Percentiles rank a stretch among this genome's conserved stretches.
phyloP scores from a whole-genome alignment of 108 stramenopile genomes.

The Stephanodiscus triporus region DNA sequence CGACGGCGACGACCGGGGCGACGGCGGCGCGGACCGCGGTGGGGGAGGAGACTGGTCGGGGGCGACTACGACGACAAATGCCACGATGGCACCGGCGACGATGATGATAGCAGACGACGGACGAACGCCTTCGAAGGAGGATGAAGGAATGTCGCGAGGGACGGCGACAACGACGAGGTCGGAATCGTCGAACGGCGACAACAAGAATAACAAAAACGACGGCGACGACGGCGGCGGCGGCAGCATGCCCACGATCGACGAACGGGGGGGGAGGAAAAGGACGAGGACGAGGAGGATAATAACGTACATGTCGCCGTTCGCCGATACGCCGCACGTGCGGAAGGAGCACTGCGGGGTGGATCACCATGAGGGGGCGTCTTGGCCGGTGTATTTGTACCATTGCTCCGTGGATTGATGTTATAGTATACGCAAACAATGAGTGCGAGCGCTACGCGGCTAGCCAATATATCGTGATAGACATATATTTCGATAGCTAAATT shows the following conservation, averaged over 20 bases:
- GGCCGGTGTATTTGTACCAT: constrained; percentile 77
- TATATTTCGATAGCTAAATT: too few species aligned
- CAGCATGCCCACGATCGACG: background rate
- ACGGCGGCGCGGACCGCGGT: too few species aligned
- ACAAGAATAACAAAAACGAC: too few species aligned
- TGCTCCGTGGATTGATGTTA: constrained; percentile 14
- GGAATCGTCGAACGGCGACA: background rate
- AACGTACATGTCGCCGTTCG: constrained; percentile 80
- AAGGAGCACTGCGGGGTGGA: constrained; percentile 57
- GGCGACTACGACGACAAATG: too few species aligned
- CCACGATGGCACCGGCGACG: background rate
- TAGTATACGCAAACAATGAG: too few species aligned
- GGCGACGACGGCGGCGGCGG: too few species aligned
- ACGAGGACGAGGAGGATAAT: constrained; percentile 42
- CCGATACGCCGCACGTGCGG: constrained; percentile 38
- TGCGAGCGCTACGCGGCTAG: too few species aligned
- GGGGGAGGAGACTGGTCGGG: too few species aligned
- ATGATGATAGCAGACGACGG: too few species aligned
- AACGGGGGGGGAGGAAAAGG: background rate
- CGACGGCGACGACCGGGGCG: too few species aligned
- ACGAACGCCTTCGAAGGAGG: background rate
- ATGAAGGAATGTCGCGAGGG: too few species aligned
- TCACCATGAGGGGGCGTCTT: constrained; percentile 74
- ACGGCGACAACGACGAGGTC: background rate
- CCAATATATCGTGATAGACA: too few species aligned